Conservation (phyloP, 2,329 filamentous ascomycete species). For the Tolypocladium tundrense region DNA sequence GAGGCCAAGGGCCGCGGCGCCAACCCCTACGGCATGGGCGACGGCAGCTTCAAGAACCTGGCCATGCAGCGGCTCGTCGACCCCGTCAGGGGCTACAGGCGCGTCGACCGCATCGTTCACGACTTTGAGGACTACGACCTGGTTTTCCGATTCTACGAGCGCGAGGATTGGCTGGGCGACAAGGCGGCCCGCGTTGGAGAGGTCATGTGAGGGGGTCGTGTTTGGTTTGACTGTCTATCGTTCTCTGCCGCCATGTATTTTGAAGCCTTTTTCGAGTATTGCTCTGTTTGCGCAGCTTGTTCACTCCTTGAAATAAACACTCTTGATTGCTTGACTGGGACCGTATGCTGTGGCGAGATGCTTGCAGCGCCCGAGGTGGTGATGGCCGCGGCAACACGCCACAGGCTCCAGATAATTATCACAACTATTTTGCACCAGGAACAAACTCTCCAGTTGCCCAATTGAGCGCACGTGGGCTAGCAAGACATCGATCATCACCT, state of each 20-base stretch:
- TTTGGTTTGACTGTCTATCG: neutral
- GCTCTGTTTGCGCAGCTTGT: neutral
- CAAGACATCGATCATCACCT: no score
- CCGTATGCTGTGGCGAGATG: neutral
- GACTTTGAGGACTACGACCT: constrained; percentile 96
- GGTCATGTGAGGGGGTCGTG: constrained; percentile 20
- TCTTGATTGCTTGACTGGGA: neutral
- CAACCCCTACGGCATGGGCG: constrained; percentile 27
- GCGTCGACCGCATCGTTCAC: constrained; percentile 91
- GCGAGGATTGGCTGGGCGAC: constrained; percentile 61
- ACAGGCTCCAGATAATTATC: no score
- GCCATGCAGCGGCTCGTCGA: constrained; percentile 54
- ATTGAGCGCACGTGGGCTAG: no score
- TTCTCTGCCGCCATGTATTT: neutral
- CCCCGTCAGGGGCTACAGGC: constrained; percentile 71
- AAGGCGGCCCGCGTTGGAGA: constrained; percentile 45
- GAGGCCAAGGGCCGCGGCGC: constrained; percentile 62
- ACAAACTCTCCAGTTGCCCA: no score
- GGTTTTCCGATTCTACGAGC: constrained; percentile 93
- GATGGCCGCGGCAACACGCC: no score
- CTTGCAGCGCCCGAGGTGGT: neutral
- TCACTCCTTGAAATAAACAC: neutral
- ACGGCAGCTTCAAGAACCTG: constrained; percentile 26
- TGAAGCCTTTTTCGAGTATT: neutral
- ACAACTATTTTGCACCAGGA: no score